Evolutionary conservation across 2,329 filamentous ascomycete genomes (phyloP).

Genomic region (Endoconidiophora polonica): DNA sequence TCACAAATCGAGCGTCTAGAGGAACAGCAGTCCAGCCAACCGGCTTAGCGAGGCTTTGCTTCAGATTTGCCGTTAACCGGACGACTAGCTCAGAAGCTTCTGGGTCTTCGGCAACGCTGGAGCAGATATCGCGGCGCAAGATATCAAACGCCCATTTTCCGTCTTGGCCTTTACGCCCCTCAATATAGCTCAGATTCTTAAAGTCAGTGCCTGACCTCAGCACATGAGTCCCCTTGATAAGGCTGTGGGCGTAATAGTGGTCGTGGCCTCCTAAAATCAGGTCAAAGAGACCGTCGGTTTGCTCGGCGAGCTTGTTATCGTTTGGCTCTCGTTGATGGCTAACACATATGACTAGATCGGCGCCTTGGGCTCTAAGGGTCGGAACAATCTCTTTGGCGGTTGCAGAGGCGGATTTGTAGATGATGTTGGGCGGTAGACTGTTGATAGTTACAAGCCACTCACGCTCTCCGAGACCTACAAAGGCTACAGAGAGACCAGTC

Average conservation of each 20-base stretch:
- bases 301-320: slow-evolving; percentile 67
- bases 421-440: slow-evolving; percentile 60
- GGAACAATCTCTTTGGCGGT: slow-evolving; percentile 65
- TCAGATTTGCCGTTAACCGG: slow-evolving; percentile 54
- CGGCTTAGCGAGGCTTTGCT: slow-evolving; percentile 62
- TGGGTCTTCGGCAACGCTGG: slow-evolving; percentile 33
- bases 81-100: slow-evolving; percentile 17
- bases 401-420: slow-evolving; percentile 62
- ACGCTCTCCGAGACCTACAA: slow-evolving; percentile 72
- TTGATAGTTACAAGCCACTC: slow-evolving; percentile 89
- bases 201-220: slow-evolving; percentile 84
- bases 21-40: slow-evolving; percentile 70
- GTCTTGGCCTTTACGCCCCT: slow-evolving; percentile 37
- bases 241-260: slow-evolving; percentile 66
- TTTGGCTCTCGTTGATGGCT: slow-evolving; percentile 82
- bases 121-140: slow-evolving; percentile 54
- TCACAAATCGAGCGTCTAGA: slow-evolving; percentile 73
- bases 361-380: slow-evolving; percentile 54
- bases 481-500: slow-evolving; percentile 70
- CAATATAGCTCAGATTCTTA: slow-evolving; percentile 79
- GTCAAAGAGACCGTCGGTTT: slow-evolving; percentile 59
- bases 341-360: slow-evolving; percentile 66
- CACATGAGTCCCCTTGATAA: slow-evolving; percentile 67
- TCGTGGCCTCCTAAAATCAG: slow-evolving; percentile 81
- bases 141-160: slow-evolving; percentile 63